Base-by-base conservation (phyloP, 352 stramenopile species). In the Thalassiosira exigua region DNA sequence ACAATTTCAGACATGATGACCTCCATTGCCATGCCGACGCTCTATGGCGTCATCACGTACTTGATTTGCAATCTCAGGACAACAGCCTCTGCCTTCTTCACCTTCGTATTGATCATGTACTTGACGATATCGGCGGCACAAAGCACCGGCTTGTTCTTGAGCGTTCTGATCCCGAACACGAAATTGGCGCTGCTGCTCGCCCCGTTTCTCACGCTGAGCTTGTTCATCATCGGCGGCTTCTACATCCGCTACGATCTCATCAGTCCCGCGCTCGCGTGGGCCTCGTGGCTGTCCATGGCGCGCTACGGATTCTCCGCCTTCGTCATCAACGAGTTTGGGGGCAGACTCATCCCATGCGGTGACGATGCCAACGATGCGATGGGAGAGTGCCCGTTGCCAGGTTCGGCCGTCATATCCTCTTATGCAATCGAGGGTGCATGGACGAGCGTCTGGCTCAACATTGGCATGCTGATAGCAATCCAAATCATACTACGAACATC, bases 1-100 rank as follows among this genome's bases (percentile, higher is more conserved):
- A 88, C 90, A 4, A 65, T 94, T 22, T 91, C 87, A 7, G 88
- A 93, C 71, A 77, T 95, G 48, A 82, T 90, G 74, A 88, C 81
- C 1, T 88, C 83, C 24, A 71, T 91, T 30, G 36, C 83, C 4
- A 44, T 92, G 2, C 87, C 84, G 27, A 42, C 84, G 0, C 41
- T 82, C 5, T 88, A 91, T 60, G 82, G 73, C 17, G 75, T 81
- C 11, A 51, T 86, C 17, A 66, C 83, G 0, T 92, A 91, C 61
- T 92, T 67, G 69, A 81, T 81, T 19, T 79, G 74, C 11, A 79
- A 76, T 26, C 72, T 90, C 11, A 68, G 85, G 42, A 24, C 62
- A 17, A 69, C 75, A 11, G 69, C 46, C 4, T n/a, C 44, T n/a
- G 32, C 71, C 27, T 92, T 89, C 61, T 79, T 90, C 21, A 86